Conservation (phyloP, 2,329 filamentous ascomycete genomes). For the Didymella arachidicola region DNA sequence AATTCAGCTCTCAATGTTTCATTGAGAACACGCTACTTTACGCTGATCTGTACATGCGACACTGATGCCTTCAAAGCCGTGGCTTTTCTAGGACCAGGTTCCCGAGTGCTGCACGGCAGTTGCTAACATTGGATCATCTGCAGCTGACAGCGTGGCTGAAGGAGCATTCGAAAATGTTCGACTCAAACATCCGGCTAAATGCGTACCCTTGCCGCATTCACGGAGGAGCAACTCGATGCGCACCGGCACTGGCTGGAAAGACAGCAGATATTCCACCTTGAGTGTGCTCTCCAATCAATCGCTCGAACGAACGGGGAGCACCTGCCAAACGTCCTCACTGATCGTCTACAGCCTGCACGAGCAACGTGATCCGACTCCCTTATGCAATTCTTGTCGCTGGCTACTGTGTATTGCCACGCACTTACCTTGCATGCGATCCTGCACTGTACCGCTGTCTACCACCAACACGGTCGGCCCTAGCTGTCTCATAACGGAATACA, state of each 20-base stretch:
- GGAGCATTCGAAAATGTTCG: conserved; percentile 2
- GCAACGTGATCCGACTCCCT: background rate
- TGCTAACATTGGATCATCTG: conserved; percentile 5
- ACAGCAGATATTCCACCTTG: background rate
- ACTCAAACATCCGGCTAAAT: conserved; percentile 9
- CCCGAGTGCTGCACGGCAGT: background rate
- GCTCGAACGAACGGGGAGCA: background rate
- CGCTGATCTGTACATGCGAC: background rate
- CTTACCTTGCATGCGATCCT: conserved; percentile 2
- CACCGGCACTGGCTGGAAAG: background rate
- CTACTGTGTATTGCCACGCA: background rate
- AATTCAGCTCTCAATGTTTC: background rate
- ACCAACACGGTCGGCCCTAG: conserved; percentile 1
- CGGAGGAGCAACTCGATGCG: conserved; percentile 1
- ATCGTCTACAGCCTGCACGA: background rate
- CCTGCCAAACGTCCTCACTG: background rate
- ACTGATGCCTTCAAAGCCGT: background rate
- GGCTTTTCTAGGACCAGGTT: background rate
- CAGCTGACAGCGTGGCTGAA: conserved; percentile 18
- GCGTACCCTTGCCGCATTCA: conserved; percentile 10
- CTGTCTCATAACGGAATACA: conserved; percentile 9
- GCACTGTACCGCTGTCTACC: conserved; percentile 1
- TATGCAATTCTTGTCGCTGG: background rate
- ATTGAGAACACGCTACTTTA: background rate
- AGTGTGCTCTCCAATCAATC: background rate